Base-by-base conservation (phyloP, 2,329 filamentous ascomycete genomes). In the Xenosphaeropsis pyriputrescens region DNA sequence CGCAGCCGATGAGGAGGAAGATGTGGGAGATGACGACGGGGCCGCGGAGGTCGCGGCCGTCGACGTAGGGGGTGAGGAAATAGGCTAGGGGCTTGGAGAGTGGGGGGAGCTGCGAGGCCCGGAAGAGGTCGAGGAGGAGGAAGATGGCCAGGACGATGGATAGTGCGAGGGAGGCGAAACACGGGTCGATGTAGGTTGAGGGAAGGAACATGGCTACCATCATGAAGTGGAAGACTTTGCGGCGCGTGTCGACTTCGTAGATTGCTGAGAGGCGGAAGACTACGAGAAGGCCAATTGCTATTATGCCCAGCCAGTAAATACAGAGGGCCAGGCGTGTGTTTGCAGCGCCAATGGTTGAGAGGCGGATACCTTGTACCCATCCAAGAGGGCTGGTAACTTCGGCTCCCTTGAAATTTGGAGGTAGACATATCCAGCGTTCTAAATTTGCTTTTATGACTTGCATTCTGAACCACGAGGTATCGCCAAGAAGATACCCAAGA, bases 141-240 rank as follows among this genome's bases (percentile, higher is more conserved):
- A 98, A 98, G 37, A 93, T 67, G 4, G 82, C 77, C 29, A 98
- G 70, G 18, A 86, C 75, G 22, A 95, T 62, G 0, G 70, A 68
- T n/a, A 96, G 67, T 0, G 86, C 85, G 11, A 98, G 65, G 1
- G 82, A 75, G 36, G 79, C 77, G 57, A 85, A 96, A 31, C 79
- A 68, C 1, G 91, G 89, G 56, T 98, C 91, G 45, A 96, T 63
- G 54, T 77, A 95, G 2, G 80, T 83, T 1, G 84, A 76, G 0
- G 91, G 88, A 2, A 96, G 68, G 39, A 98, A 79, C 85, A 98
- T 95, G 39, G 77, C 76, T 6, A 96, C 89, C 82, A 96, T 96
- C 70, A 89, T 94, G 48, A 93, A 93, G 57, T 98, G 91, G 57
- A 98, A 98, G 17, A 96, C 84, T 58, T 98, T 98, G 36, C 91